A percentile compares a stretch with the other conserved stretches of the same genome.
phyloP scores from a whole-genome alignment of 768 basidiomycete species.

The Gloeophyllum trabeum region DNA sequence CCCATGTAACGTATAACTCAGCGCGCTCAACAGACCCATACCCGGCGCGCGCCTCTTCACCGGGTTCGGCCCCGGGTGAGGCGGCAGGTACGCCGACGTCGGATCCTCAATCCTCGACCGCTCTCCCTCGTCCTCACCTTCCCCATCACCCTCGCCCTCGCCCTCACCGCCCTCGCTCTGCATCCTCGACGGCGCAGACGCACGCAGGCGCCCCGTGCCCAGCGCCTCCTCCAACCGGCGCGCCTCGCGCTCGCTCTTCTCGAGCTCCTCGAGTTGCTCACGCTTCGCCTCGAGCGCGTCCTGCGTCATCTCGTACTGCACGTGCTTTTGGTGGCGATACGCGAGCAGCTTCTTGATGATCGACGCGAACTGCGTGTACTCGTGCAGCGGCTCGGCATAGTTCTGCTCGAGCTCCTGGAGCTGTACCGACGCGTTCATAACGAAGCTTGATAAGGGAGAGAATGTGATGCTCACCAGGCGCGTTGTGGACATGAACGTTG shows the following conservation, averaged over 20 bases:
- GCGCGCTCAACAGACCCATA: conserved; percentile 80
- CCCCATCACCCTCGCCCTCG: conserved; percentile 14
- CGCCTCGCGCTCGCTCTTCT: conserved; percentile 89
- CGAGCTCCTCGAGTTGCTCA: conserved; percentile 78
- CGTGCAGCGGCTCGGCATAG: conserved; percentile 93
- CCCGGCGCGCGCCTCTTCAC: conserved; percentile 54
- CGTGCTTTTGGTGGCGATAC: conserved; percentile 96
- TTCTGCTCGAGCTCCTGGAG: conserved; percentile 89
- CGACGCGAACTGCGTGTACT: conserved; percentile 87
- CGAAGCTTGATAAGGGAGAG: not conserved
- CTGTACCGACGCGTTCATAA: conserved; percentile 26
- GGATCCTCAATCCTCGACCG: conserved; percentile 28
- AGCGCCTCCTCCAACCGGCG: conserved; percentile 83
- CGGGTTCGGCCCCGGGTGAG: conserved; percentile 74
- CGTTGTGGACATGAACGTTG: conserved; percentile 88
- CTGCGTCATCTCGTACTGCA: conserved; percentile 96
- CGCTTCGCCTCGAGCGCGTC: conserved; percentile 78
- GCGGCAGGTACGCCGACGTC: conserved; percentile 34
- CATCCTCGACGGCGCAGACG: conserved; percentile 9
- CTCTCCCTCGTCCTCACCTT: conserved; percentile 12
- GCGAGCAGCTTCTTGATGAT: conserved; percentile 92
- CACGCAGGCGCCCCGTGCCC: conserved; percentile 32
- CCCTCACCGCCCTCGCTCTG: conserved; percentile 5
- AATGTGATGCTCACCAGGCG: conserved; percentile 43
- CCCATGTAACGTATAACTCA: conserved; percentile 91